phyloP scores from a whole-genome alignment of 805 yeast species.

The Ogataea pilisensis region DNA sequence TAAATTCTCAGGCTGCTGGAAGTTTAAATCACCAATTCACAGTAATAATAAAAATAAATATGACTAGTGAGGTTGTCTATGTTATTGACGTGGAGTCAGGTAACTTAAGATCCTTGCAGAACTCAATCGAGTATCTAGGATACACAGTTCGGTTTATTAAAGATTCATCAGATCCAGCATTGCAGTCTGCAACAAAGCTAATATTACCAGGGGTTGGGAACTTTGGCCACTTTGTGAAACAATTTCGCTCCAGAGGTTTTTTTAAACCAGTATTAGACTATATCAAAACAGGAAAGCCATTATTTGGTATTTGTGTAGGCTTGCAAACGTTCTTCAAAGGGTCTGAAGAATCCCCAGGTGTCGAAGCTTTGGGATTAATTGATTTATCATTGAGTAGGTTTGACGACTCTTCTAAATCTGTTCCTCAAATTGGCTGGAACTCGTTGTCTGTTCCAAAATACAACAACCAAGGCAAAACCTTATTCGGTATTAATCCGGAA shows the following conservation, averaged over 20 bases:
- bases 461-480: slow-evolving; percentile 22
- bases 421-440: slow-evolving; percentile 98
- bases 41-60: no score
- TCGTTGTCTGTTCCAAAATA: slow-evolving; percentile 19
- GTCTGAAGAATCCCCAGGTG: slow-evolving; percentile 67
- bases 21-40: no score
- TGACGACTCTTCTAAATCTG: slow-evolving; percentile 62
- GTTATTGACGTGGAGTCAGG: slow-evolving; percentile 94
- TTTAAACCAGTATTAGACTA: slow-evolving; percentile 62
- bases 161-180: slow-evolving; percentile 48
- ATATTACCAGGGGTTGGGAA: slow-evolving; percentile 97
- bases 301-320: slow-evolving; percentile 98
- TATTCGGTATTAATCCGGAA: slow-evolving; percentile 62
- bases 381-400: slow-evolving; percentile 57
- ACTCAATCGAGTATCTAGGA: slow-evolving; percentile 80
- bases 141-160: slow-evolving; percentile 60
- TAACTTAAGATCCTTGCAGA: slow-evolving; percentile 80
- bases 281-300: slow-evolving; percentile 71
- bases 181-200: slow-evolving; percentile 48
- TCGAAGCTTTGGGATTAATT: slow-evolving; percentile 56
- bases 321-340: slow-evolving; percentile 76
- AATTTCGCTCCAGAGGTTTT: slow-evolving; percentile 58
- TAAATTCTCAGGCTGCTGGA: no score
- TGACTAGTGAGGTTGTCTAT: slow-evolving; percentile 39
- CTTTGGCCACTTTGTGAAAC: slow-evolving; percentile 86